A percentile compares a stretch with the other conserved stretches of the same genome.
phyloP scores from a whole-genome alignment of 257 asterid species.

The Mitragyna speciosa region DNA sequence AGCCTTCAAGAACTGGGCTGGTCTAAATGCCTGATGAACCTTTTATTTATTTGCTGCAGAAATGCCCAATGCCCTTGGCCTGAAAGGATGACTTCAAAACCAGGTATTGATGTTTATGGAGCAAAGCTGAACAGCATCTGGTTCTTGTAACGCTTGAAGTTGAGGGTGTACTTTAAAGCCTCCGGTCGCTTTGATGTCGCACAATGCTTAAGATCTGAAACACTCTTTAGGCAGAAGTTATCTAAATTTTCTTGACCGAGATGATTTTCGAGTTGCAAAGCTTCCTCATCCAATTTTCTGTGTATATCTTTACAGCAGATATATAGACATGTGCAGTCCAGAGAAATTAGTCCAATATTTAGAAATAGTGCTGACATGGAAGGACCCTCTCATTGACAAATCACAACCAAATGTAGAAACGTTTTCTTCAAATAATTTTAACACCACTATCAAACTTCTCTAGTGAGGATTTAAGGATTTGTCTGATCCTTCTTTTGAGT shows the following conservation, averaged over 20 bases:
- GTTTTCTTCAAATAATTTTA: too few relatives aligned
- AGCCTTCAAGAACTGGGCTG: constrained; percentile 97
- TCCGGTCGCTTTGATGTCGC: background rate
- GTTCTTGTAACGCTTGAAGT: background rate
- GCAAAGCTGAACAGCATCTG: background rate
- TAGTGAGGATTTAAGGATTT: too few relatives aligned
- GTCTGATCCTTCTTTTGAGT: too few relatives aligned
- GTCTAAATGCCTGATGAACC: constrained; percentile 58
- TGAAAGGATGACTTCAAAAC: background rate
- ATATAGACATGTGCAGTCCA: too few relatives aligned
- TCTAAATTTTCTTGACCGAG: background rate
- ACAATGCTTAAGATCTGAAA: background rate
- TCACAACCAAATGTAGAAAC: too few relatives aligned
- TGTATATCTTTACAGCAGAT: too few relatives aligned
- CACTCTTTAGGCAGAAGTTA: background rate
- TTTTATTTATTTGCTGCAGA: constrained; percentile 1
- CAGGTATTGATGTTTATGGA: background rate
- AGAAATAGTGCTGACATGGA: too few relatives aligned
- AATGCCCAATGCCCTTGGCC: background rate
- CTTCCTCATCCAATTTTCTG: background rate
- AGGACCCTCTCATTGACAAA: too few relatives aligned
- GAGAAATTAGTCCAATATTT: too few relatives aligned
- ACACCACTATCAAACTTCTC: too few relatives aligned
- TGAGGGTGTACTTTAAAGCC: background rate
- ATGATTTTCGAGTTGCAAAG: background rate